Evolutionary conservation across 441 rosid genomes (phyloP), one percentile per base, ranked within the genome.

Genomic region (Croton laevigatus): DNA sequence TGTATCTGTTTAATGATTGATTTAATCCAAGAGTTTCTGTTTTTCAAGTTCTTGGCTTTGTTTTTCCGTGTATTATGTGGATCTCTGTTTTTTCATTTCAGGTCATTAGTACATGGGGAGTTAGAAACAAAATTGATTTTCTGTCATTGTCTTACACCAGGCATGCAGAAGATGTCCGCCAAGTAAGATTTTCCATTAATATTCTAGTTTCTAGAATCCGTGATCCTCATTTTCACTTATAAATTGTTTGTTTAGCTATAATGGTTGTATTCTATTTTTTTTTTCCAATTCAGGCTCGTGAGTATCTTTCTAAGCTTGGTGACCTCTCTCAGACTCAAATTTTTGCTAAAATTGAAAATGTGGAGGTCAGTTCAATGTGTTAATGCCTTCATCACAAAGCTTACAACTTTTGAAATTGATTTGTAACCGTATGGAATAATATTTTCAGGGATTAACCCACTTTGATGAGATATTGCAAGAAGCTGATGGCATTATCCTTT

Each of bases 401-500:
- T 46, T 62, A 14, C 16, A 11, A 55, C 59, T 70, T 61, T 63
- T 74, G 13, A 17, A 42, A 27, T 10, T 27, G 44, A 51, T 19
- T 36, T 19, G 6, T 51, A 58, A 51, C 44, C 23, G 49, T 58
- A 22, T 61, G 53, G 37, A 59, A 46, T 65, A 61, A 51, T 62
- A 22, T 52, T 57, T 27, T 52, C 65, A 96, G 99, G 99, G 99
- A 71, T 79, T 96, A 69, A 87, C 83, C 73, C 98, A 96, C 81
- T 96, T 96, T 80, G 98, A 96, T 78, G 98, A 96, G 83, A 93
- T 96, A 74, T 86, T 96, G 66, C 93, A 90, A 89, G 97, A 86
- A 87, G 99, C 99, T 62, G 98, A 93, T 78, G 99, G 99, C 22
- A 90, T 96, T 66, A 96, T 96, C 58, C 95, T 96, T 77, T 96